Evolutionary conservation across 2,329 filamentous ascomycete species (phyloP).

Genomic region (Exophiala alcalophila): DNA sequence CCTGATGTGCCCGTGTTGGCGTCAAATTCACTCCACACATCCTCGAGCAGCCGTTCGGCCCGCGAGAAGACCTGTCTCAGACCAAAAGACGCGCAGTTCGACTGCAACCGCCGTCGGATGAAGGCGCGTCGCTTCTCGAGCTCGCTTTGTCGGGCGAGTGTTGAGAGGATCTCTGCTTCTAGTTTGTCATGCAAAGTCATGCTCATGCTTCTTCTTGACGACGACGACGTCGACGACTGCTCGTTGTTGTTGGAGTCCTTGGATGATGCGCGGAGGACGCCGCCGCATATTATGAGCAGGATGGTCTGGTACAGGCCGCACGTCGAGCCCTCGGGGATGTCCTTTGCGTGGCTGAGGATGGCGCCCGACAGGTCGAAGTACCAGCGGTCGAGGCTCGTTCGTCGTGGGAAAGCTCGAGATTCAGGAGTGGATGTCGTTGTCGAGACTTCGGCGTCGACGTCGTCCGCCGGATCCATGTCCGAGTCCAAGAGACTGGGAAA

Average conservation of each 20-base stretch:
- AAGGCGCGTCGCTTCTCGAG: slow-evolving; percentile 15
- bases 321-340: slow-evolving; percentile 19
- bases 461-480: slow-evolving; percentile 7
- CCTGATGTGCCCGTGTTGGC: slow-evolving; percentile 7
- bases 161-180: slow-evolving; percentile 12
- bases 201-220: too few relatives aligned
- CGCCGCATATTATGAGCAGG: slow-evolving; percentile 16
- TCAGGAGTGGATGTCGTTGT: slow-evolving; percentile 4
- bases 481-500: slow-evolving; percentile 16
- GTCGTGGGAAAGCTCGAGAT: slow-evolving; percentile 5
- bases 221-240: background rate
- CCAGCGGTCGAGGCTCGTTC: slow-evolving; percentile 12
- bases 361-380: slow-evolving; percentile 19
- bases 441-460: slow-evolving; percentile 6
- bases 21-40: slow-evolving; percentile 15
- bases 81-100: slow-evolving; percentile 15
- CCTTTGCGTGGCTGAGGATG: slow-evolving; percentile 16
- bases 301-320: slow-evolving; percentile 19
- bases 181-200: slow-evolving; percentile 12
- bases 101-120: slow-evolving; percentile 16
- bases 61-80: slow-evolving; percentile 16
- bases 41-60: slow-evolving; percentile 12
- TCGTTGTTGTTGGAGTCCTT: slow-evolving; percentile 3
- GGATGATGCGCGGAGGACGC: slow-evolving; percentile 12
- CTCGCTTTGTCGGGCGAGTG: slow-evolving; percentile 15